Percentiles rank a stretch among this genome's conserved stretches.
These are phyloP conservation scores for Coniochaeta hoffmannii DNA, from an alignment of 2,329 filamentous ascomycete genomes.

Conservation along the genomic window DNA sequence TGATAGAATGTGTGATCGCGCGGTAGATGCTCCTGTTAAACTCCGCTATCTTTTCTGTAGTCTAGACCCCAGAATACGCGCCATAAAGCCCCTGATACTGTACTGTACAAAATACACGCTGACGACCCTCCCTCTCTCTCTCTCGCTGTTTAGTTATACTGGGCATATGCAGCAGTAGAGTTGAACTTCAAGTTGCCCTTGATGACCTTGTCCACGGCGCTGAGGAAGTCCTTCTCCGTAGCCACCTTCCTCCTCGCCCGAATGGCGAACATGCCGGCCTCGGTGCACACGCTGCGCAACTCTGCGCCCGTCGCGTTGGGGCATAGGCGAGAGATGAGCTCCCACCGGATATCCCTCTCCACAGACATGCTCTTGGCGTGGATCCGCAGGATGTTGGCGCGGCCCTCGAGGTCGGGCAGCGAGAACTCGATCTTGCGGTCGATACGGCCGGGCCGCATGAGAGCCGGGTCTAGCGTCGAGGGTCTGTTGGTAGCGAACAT, in stretches of 20 bases:
- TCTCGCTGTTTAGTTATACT: conserved; percentile 73
- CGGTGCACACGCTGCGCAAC: conserved; percentile 90
- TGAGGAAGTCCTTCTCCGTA: conserved; percentile 97
- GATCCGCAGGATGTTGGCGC: conserved; percentile 95
- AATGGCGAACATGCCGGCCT: conserved; percentile 98
- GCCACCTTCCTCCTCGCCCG: conserved; percentile 92
- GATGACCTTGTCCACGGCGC: conserved; percentile 98
- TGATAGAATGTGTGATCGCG: no score
- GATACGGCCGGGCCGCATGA: conserved; percentile 96
- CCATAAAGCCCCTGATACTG: not conserved
- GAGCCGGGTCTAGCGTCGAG: conserved; percentile 88
- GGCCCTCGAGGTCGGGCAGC: conserved; percentile 90
- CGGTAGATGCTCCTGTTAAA: not conserved
- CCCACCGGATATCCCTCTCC: conserved; percentile 97
- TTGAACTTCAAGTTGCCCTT: conserved; percentile 99
- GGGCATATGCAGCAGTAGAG: conserved; percentile 95
- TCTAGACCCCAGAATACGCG: not conserved
- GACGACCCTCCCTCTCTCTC: not conserved
- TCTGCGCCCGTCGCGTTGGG: conserved; percentile 97
- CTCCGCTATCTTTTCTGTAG: not conserved
- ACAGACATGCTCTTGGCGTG: conserved; percentile 99
- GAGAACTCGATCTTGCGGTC: conserved; percentile 99
- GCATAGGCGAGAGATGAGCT: conserved; percentile 93
- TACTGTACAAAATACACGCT: conserved; percentile 11
- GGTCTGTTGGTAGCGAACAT: conserved; percentile 99